Percentiles rank a stretch among this genome's conserved stretches.
phyloP scores from a whole-genome alignment of 202 grass and related monocot genomes.

The Hordeum pubiflorum region DNA sequence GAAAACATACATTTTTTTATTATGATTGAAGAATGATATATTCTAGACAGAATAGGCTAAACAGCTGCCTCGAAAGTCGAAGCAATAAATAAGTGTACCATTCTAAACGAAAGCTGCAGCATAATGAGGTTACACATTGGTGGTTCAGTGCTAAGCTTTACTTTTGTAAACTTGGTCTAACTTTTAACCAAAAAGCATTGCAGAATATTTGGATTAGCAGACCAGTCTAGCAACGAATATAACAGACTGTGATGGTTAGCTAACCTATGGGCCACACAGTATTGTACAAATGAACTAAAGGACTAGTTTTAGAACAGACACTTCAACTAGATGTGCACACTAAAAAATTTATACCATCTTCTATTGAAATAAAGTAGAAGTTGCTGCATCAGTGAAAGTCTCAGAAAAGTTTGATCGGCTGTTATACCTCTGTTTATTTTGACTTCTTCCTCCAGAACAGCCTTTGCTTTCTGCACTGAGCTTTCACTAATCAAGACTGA shows the following conservation, averaged over 20 bases:
- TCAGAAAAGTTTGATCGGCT: background rate
- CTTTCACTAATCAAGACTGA: constrained; percentile 39
- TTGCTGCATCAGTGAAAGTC: background rate
- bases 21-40: background rate
- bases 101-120: background rate
- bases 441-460: constrained; percentile 44
- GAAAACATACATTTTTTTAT: background rate
- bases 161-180: background rate
- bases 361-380: constrained; percentile 4
- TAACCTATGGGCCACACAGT: background rate
- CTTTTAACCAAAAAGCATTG: constrained; percentile 1
- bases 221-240: background rate
- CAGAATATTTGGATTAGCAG: background rate
- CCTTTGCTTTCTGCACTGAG: constrained; percentile 43
- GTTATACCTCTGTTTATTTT: constrained; percentile 25
- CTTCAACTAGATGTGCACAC: background rate
- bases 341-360: background rate
- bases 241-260: background rate
- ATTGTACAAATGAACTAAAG: background rate
- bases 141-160: background rate
- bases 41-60: background rate
- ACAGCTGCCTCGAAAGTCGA: background rate
- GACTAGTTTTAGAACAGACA: background rate
- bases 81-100: background rate
- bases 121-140: background rate